Conservation (phyloP, 2,329 filamentous ascomycete species). For the Taxawa tesnikishii region DNA sequence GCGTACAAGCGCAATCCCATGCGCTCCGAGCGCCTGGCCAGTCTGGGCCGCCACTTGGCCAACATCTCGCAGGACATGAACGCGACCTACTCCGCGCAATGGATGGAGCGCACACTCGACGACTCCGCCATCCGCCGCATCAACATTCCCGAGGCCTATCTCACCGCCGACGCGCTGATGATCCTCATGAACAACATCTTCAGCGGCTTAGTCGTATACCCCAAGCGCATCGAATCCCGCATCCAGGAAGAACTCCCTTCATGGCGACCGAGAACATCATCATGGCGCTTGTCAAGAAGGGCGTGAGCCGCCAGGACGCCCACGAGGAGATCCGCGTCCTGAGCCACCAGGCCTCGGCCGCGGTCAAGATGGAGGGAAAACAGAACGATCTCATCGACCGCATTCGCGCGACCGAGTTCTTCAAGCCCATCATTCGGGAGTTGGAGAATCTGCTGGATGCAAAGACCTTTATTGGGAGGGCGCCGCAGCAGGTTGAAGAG, state of each 20-base stretch:
- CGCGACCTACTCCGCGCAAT: conserved; percentile 59
- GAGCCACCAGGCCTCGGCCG: conserved; percentile 58
- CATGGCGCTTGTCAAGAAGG: conserved; percentile 63
- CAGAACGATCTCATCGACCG: conserved; percentile 72
- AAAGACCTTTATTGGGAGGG: conserved; percentile 23
- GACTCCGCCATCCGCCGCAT: conserved; percentile 58
- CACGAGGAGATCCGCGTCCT: conserved; percentile 79
- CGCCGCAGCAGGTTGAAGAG: conserved; percentile 26
- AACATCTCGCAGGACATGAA: conserved; percentile 44
- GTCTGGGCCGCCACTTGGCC: conserved; percentile 37
- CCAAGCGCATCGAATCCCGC: conserved; percentile 53
- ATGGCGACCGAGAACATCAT: conserved; percentile 67
- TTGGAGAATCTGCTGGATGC: conserved; percentile 25
- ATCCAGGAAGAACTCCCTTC: conserved; percentile 74
- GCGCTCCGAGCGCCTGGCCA: conserved; percentile 49
- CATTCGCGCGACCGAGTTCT: conserved; percentile 62
- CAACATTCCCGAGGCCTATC: conserved; percentile 35
- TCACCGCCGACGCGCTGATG: conserved; percentile 32
- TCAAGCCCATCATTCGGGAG: conserved; percentile 36
- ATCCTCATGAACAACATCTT: conserved; percentile 57
- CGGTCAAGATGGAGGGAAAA: conserved; percentile 61
- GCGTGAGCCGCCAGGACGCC: conserved; percentile 63
- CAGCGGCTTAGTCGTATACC: conserved; percentile 62
- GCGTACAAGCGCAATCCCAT: conserved; percentile 54
- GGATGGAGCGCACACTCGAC: conserved; percentile 69